Base-by-base conservation (phyloP, 805 yeast species). In the Komagataella populi region DNA sequence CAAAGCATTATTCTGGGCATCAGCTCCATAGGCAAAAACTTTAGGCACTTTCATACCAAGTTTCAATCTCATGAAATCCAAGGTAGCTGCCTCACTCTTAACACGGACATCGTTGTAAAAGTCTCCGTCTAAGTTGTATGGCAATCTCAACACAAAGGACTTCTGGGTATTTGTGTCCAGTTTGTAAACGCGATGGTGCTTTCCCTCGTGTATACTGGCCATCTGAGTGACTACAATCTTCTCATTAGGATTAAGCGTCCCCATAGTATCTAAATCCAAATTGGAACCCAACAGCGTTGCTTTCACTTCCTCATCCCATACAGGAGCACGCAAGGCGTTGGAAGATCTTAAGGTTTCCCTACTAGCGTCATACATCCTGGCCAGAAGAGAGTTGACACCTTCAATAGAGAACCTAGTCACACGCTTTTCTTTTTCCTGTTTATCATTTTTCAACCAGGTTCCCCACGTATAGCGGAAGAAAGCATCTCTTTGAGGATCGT, bases 381-480 rank as follows among this genome's bases (percentile, higher is more conserved):
- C 67, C 43, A 83, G 52, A n/a, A 81, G 67, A 23, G 69, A 69
- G 51, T 78, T 76, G 50, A 87, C 69, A 3, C 96, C 98, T 61
- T 81, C 82, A 50, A 93, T 73, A 2, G 93, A 83, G 66, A 91
- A 91, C 55, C 73, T 75, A 18, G 97, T 91, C 52, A 76, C 77
- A 67, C 99, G 80, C 57, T 79, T 80, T 14, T 74, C 79, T 60
- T 87, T 84, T 63, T 93, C 90, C 36, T 66, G 67, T 52, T 73
- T 75, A 63, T 93, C 96, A 62, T 91, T 79, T 55, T 74, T 78
- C 59, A 90, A 70, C 98, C 98, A 91, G 6, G 96, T 77, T 48
- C 99, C 99, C 95, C 98, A 91, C 2, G 93, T 73, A 63, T 89
- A 91, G 59, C 84, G 80, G 72, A 87, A 91, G 61, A 93, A 87